These are phyloP conservation scores for Annulohypoxylon truncatum DNA, from an alignment of 2,329 filamentous ascomycete species.

Conservation along the genomic window DNA sequence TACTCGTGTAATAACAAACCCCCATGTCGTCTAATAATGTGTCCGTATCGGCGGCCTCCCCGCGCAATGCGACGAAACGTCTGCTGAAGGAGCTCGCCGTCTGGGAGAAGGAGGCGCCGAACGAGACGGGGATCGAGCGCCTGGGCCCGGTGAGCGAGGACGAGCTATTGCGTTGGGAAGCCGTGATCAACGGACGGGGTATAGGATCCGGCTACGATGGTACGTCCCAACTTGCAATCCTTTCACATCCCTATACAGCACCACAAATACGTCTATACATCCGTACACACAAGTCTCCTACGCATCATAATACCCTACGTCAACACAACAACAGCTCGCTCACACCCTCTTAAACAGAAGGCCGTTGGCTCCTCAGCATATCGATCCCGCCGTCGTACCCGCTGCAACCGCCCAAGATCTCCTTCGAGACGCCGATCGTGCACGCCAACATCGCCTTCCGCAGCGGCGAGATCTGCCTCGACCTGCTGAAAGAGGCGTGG, in stretches of 20 bases:
- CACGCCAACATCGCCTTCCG: constrained; percentile 80
- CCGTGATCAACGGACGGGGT: constrained; percentile 69
- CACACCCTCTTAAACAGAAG: constrained; percentile 57
- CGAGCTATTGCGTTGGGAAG: constrained; percentile 69
- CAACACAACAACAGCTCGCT: neutral
- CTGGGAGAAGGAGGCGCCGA: constrained; percentile 61
- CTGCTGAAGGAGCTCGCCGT: constrained; percentile 68
- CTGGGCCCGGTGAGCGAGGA: constrained; percentile 66
- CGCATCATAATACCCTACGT: neutral
- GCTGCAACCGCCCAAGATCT: constrained; percentile 78
- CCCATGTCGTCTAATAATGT: constrained; percentile 13
- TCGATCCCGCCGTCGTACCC: constrained; percentile 83
- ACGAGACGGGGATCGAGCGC: constrained; percentile 67
- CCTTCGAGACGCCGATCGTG: constrained; percentile 85
- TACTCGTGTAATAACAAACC: neutral
- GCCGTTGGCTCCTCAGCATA: constrained; percentile 86
- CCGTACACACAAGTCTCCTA: neutral
- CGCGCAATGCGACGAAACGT: constrained; percentile 65
- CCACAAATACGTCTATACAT: neutral
- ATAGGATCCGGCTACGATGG: constrained; percentile 68
- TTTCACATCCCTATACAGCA: neutral
- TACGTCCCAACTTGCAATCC: constrained; percentile 46
- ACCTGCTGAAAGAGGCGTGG: constrained; percentile 84
- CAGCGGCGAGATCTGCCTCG: constrained; percentile 93
- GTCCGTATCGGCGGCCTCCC: constrained; percentile 43